Percentiles rank a stretch among this genome's conserved stretches.
phyloP scores from a whole-genome alignment of 1,284 basidiomycete species.

The Apiotrichum gracile region DNA sequence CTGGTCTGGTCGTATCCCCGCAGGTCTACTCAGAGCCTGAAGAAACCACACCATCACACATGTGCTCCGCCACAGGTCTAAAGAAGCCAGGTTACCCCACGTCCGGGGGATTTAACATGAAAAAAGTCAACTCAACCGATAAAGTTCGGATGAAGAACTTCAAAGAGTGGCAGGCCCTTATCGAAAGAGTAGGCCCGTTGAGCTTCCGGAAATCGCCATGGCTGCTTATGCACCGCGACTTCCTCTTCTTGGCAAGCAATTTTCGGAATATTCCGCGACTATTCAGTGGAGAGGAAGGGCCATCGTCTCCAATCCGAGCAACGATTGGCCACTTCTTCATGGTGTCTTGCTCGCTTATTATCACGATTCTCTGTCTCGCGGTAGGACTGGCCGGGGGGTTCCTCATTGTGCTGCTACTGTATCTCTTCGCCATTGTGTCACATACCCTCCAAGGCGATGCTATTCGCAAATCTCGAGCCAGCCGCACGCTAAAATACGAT shows the following conservation, averaged over 20 bases:
- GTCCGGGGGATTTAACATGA: too few species aligned
- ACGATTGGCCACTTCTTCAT: neutral
- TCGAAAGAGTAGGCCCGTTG: too few species aligned
- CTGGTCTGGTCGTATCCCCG: too few species aligned
- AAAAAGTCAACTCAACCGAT: too few species aligned
- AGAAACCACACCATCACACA: too few species aligned
- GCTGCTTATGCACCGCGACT: too few species aligned
- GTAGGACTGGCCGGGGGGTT: neutral
- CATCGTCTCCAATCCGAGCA: neutral
- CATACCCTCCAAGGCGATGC: neutral
- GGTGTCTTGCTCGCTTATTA: neutral
- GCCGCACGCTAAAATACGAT: neutral
- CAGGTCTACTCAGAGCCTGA: too few species aligned
- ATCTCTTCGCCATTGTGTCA: neutral
- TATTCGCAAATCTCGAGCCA: neutral
- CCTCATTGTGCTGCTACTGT: neutral
- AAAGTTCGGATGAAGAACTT: too few species aligned
- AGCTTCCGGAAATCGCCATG: too few species aligned
- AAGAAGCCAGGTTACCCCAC: too few species aligned
- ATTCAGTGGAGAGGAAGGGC: neutral
- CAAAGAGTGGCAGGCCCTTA: too few species aligned
- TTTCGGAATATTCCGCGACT: neutral
- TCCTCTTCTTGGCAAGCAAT: neutral
- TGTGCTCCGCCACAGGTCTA: too few species aligned
- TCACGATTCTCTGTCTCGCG: neutral